These are phyloP conservation scores for Celoporthe dispersa DNA, from an alignment of 2,329 filamentous ascomycete genomes.

Conservation along the genomic window DNA sequence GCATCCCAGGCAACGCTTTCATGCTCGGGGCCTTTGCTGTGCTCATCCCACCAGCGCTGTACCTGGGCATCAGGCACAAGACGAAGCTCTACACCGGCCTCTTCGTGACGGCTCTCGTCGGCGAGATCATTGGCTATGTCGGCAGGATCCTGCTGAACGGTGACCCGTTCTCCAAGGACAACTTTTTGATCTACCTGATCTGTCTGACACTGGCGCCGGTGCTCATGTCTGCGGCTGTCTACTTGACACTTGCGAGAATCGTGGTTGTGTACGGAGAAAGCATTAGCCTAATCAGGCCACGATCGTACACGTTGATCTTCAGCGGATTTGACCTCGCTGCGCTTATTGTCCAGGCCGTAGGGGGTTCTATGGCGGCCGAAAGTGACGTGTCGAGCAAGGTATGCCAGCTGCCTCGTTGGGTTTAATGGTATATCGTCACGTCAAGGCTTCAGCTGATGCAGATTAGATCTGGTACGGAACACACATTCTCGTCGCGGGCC, in stretches of 20 bases:
- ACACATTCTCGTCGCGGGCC: constrained; percentile 49
- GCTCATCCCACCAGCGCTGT: constrained; percentile 26
- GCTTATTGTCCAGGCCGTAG: constrained; percentile 50
- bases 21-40: constrained; percentile 31
- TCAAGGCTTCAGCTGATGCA: constrained; percentile 34
- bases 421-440: constrained; percentile 25
- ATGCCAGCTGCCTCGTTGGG: neutral
- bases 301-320: constrained; percentile 34
- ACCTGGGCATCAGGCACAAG: constrained; percentile 30
- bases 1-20: constrained; percentile 36
- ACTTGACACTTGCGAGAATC: constrained; percentile 60
- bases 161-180: constrained; percentile 45
- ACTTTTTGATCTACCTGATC: constrained; percentile 8
- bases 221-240: constrained; percentile 34
- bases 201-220: constrained; percentile 13
- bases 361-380: constrained; percentile 41
- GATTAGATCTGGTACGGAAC: constrained; percentile 10
- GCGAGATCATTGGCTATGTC: constrained; percentile 53
- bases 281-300: constrained; percentile 28
- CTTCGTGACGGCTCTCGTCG: constrained; percentile 49
- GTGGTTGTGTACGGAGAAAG: constrained; percentile 34
- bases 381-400: neutral
- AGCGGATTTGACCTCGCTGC: constrained; percentile 49
- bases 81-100: constrained; percentile 28
- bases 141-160: constrained; percentile 48